Evolutionary conservation across 2,329 filamentous ascomycete genomes (phyloP).

Genomic region (Pseudocercospora macadamiae): DNA sequence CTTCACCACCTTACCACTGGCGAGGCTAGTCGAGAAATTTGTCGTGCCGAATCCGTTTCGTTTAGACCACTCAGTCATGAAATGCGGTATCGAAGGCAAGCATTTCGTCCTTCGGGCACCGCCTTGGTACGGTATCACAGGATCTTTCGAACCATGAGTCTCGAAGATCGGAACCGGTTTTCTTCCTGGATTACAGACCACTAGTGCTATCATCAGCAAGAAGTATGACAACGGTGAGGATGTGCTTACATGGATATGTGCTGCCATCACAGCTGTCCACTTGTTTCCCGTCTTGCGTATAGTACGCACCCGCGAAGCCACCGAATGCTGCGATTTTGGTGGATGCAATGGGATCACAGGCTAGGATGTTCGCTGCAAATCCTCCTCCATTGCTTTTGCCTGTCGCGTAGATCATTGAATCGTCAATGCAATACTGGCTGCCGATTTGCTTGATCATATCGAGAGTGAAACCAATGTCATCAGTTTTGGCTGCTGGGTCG

Average conservation of each 20-base stretch:
- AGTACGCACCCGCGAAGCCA: constrained; percentile 51
- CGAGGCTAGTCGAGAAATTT: constrained; percentile 30
- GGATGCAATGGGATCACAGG: constrained; percentile 41
- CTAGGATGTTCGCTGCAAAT: constrained; percentile 42
- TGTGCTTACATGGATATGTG: constrained; percentile 19
- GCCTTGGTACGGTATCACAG: constrained; percentile 46
- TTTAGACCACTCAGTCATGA: constrained; percentile 41
- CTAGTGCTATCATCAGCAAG: too few relatives aligned
- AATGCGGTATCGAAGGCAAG: constrained; percentile 34
- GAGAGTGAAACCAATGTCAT: constrained; percentile 49
- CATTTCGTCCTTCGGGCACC: constrained; percentile 35
- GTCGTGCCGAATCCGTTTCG: constrained; percentile 36
- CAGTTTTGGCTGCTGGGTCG: constrained; percentile 42
- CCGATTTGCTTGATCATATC: constrained; percentile 46
- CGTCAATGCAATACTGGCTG: constrained; percentile 48
- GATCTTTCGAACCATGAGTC: constrained; percentile 47
- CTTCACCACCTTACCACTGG: constrained; percentile 30
- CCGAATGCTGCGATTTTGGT: constrained; percentile 54
- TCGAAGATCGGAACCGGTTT: constrained; percentile 44
- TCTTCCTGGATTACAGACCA: constrained; percentile 28
- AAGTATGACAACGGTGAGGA: too few relatives aligned
- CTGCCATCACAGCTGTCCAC: constrained; percentile 22
- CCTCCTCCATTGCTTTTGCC: constrained; percentile 60
- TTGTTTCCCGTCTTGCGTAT: constrained; percentile 6
- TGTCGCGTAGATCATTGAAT: constrained; percentile 45